Evolutionary conservation across 2,329 filamentous ascomycete genomes (phyloP).

Genomic region (Rhynchosporium graminicola): DNA sequence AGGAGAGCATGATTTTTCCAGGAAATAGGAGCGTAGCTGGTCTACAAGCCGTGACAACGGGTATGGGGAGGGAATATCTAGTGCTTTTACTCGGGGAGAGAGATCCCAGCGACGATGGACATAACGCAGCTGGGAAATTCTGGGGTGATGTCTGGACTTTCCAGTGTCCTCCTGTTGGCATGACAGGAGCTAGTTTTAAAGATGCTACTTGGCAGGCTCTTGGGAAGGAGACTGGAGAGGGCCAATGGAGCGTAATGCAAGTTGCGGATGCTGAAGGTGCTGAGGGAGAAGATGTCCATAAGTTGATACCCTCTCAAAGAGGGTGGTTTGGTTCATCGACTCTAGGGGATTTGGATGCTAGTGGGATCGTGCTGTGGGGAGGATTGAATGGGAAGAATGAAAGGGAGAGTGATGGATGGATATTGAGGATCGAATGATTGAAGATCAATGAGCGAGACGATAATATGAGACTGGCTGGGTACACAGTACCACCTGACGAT

Average conservation of each 20-base stretch:
- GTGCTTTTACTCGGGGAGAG: slow-evolving; percentile 62
- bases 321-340: slow-evolving; percentile 60
- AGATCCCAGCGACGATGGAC: slow-evolving; percentile 50
- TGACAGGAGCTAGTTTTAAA: slow-evolving; percentile 56
- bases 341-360: slow-evolving; percentile 60
- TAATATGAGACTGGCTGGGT: background rate
- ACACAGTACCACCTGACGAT: background rate
- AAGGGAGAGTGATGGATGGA: slow-evolving; percentile 63
- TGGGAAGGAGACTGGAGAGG: slow-evolving; percentile 56
- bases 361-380: slow-evolving; percentile 61
- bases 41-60: slow-evolving; percentile 57
- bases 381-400: slow-evolving; percentile 54
- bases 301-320: slow-evolving; percentile 52
- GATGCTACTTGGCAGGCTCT: slow-evolving; percentile 56
- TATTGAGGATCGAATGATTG: slow-evolving; percentile 52
- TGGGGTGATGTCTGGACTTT: slow-evolving; percentile 65
- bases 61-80: slow-evolving; percentile 62
- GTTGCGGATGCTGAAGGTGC: slow-evolving; percentile 50
- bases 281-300: slow-evolving; percentile 45
- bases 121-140: slow-evolving; percentile 55
- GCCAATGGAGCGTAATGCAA: slow-evolving; percentile 58
- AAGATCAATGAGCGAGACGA: background rate
- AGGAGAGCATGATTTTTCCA: slow-evolving; percentile 51
- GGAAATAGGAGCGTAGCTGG: slow-evolving; percentile 54
- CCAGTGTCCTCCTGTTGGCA: slow-evolving; percentile 57